These are phyloP conservation scores for Xylaria sp. DNA, from an alignment of 2,329 filamentous ascomycete genomes.

Conservation along the genomic window DNA sequence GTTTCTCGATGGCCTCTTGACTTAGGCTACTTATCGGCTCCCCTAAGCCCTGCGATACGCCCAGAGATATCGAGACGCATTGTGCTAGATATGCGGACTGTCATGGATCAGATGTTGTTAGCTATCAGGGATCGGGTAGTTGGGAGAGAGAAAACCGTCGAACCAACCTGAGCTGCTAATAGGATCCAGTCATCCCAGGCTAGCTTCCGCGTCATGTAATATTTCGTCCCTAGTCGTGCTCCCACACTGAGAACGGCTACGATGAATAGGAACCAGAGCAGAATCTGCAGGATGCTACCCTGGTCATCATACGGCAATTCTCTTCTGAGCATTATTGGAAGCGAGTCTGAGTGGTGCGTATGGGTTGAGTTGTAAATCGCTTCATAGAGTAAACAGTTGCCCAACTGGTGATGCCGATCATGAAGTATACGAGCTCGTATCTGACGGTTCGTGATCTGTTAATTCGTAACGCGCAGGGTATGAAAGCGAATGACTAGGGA, in stretches of 20 bases:
- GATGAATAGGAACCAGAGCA: conserved; percentile 41
- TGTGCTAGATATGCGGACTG: conserved; percentile 41
- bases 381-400: conserved; percentile 1
- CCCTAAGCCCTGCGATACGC: conserved; percentile 40
- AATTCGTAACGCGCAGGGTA: neutral
- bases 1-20: conserved; percentile 26
- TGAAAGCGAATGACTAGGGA: neutral
- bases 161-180: conserved; percentile 39
- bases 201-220: conserved; percentile 37
- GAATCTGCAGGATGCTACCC: conserved; percentile 35
- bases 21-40: conserved; percentile 30
- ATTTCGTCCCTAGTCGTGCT: conserved; percentile 39
- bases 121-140: neutral
- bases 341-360: conserved; percentile 8
- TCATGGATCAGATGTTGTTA: conserved; percentile 5
- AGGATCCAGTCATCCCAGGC: conserved; percentile 42
- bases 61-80: conserved; percentile 41
- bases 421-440: conserved; percentile 12
- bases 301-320: conserved; percentile 24
- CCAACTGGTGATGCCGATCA: conserved; percentile 7
- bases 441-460: no score
- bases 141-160: neutral
- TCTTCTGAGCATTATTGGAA: conserved; percentile 20
- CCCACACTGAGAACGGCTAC: conserved; percentile 34
- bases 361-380: neutral